Evolutionary conservation across 306 rosid species (phyloP).

Genomic region (Cucurbita moschata): DNA sequence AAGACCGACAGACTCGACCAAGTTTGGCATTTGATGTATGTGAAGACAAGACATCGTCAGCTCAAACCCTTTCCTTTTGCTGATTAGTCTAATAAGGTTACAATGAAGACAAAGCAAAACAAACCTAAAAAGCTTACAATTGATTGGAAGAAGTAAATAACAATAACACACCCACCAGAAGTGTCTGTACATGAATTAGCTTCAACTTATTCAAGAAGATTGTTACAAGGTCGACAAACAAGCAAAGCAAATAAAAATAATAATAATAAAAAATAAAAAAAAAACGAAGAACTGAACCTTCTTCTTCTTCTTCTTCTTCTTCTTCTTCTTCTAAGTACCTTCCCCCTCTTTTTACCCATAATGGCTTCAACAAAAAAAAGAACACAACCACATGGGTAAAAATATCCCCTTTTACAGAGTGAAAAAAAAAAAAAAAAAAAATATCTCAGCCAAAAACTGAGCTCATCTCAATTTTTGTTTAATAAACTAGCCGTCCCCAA

Average conservation of each 20-base stretch:
- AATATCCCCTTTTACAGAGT: conserved; percentile 30
- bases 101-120: too few species aligned
- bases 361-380: conserved; percentile 32
- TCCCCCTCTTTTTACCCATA: conserved; percentile 16
- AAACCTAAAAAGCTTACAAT: not conserved
- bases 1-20: too few species aligned
- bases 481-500: conserved; percentile 1
- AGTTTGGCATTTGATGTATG: too few species aligned
- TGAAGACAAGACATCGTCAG: too few species aligned
- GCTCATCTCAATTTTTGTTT: conserved; percentile 25
- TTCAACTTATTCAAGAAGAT: conserved; percentile 5
- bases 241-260: not conserved
- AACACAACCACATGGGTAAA: conserved; percentile 65
- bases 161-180: not conserved
- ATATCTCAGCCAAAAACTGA: conserved; percentile 37
- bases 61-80: too few species aligned
- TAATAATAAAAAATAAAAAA: not conserved
- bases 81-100: too few species aligned
- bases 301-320: conserved; percentile 10
- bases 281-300: not conserved
- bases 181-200: conserved; percentile 6
- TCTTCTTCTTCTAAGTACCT: not conserved
- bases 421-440: conserved; percentile 54
- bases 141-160: not conserved
- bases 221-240: conserved; percentile 1